phyloP scores from a whole-genome alignment of 257 asterid species.

The Scutellaria barbata region DNA sequence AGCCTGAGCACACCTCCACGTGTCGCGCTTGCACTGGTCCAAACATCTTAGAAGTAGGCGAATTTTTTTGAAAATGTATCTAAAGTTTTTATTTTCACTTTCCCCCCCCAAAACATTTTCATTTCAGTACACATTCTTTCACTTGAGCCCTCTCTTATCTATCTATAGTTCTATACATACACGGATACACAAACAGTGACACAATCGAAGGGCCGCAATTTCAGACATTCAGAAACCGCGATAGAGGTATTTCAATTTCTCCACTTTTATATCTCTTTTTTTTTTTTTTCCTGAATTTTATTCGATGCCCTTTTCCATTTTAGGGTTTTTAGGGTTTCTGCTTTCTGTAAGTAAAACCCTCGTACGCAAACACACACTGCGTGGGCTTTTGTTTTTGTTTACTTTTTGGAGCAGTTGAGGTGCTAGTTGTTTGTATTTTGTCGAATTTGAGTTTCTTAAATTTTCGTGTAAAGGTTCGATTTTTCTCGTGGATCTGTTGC shows the following conservation, averaged over 20 bases:
- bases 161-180: conserved; percentile 1
- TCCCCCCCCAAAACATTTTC: conserved; percentile 36
- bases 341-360: conserved; percentile 39
- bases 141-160: conserved; percentile 6
- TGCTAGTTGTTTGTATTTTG: conserved; percentile 8
- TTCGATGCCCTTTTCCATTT: conserved; percentile 21
- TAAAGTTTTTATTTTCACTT: conserved; percentile 30
- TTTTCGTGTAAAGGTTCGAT: conserved; percentile 23
- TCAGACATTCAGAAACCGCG: conserved; percentile 28
- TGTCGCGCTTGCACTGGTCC: not conserved
- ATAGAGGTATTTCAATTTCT: conserved; percentile 36
- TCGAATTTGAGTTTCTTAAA: conserved; percentile 14
- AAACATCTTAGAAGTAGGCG: not conserved
- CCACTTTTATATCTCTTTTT: not conserved
- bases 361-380: not conserved
- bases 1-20: not conserved
- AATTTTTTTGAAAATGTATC: not conserved
- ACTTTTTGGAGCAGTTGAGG: conserved; percentile 11
- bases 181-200: not conserved
- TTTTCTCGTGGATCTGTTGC: conserved; percentile 38
- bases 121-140: conserved; percentile 17
- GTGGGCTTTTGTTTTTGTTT: conserved; percentile 31
- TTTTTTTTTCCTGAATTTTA: not conserved
- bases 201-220: conserved; percentile 35
- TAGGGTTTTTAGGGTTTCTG: conserved; percentile 46